Conservation (phyloP, 805 yeast species). For the Lachancea meyersii region DNA sequence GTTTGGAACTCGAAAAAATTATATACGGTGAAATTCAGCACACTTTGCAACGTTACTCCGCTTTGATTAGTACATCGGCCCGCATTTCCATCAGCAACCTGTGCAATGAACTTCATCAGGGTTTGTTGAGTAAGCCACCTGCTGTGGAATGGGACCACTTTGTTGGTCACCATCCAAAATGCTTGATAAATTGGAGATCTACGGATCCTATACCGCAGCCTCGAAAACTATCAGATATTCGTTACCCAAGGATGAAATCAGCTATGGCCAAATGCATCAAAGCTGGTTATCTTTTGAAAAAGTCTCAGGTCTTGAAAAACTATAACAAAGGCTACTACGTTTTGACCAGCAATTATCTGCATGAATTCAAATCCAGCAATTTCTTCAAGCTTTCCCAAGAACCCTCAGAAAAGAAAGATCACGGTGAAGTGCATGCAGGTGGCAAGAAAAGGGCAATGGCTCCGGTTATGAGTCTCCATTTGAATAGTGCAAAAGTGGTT, state of each 20-base stretch:
- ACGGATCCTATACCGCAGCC: slow-evolving; percentile 37
- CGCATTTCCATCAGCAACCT: slow-evolving; percentile 50
- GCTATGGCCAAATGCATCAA: slow-evolving; percentile 47
- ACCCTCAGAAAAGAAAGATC: slow-evolving; percentile 10
- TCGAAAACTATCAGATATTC: slow-evolving; percentile 44
- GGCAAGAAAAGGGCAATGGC: slow-evolving; percentile 45
- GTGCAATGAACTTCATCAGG: slow-evolving; percentile 37
- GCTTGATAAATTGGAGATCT: slow-evolving; percentile 36
- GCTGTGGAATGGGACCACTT: slow-evolving; percentile 67
- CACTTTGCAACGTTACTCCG: slow-evolving; percentile 46
- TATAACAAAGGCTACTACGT: slow-evolving; percentile 61
- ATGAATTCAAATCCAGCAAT: slow-evolving; percentile 50
- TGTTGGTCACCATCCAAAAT: slow-evolving; percentile 40
- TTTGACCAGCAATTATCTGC: slow-evolving; percentile 58
- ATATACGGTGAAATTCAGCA: slow-evolving; percentile 57
- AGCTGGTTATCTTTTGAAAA: slow-evolving; percentile 54
- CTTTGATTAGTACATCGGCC: slow-evolving; percentile 47
- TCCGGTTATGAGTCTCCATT: slow-evolving; percentile 38
- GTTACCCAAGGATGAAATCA: slow-evolving; percentile 50
- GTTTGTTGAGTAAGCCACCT: slow-evolving; percentile 49
- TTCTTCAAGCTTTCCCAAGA: slow-evolving; percentile 21
- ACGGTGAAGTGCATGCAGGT: slow-evolving; percentile 10
- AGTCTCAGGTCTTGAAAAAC: slow-evolving; percentile 55
- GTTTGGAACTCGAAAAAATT: slow-evolving; percentile 58
- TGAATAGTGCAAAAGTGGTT: slow-evolving; percentile 32